Evolutionary conservation across 2,329 filamentous ascomycete genomes (phyloP).

Genomic region (Exophiala mesophila): DNA sequence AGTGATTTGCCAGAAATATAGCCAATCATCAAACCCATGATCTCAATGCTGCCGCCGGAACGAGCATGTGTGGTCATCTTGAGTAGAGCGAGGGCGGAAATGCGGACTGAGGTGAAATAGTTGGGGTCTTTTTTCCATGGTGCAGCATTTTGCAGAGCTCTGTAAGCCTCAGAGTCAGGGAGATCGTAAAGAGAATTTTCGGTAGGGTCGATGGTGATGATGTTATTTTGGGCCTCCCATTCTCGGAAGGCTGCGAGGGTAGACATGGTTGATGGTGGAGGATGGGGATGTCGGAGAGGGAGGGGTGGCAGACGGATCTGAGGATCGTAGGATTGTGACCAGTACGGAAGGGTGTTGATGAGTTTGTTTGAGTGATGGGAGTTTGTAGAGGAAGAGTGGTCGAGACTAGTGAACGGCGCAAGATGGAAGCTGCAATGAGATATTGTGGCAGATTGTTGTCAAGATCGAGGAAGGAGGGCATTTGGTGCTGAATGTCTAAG

Average conservation of each 20-base stretch:
- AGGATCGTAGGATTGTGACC: too few relatives aligned
- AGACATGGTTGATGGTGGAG: slow-evolving; percentile 20
- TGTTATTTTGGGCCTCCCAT: slow-evolving; percentile 75
- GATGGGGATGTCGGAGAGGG: slow-evolving; percentile 1
- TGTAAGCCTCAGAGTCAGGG: slow-evolving; percentile 60
- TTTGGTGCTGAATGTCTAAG: too few relatives aligned
- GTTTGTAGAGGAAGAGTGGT: too few relatives aligned
- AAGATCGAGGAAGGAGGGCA: too few relatives aligned
- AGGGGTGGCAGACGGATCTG: slow-evolving; percentile 3
- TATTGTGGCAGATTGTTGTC: too few relatives aligned
- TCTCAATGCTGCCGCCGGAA: slow-evolving; percentile 84
- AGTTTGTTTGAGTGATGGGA: too few relatives aligned
- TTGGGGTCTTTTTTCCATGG: slow-evolving; percentile 76
- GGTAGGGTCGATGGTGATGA: slow-evolving; percentile 75
- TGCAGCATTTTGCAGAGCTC: slow-evolving; percentile 53
- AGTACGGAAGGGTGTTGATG: too few relatives aligned
- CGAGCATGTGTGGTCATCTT: slow-evolving; percentile 99
- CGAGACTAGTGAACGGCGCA: too few relatives aligned
- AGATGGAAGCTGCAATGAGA: too few relatives aligned
- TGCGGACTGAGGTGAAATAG: slow-evolving; percentile 89
- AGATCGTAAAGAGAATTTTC: slow-evolving; percentile 91
- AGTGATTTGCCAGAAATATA: slow-evolving; percentile 79
- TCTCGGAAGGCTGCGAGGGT: slow-evolving; percentile 31
- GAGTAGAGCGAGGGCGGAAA: slow-evolving; percentile 86
- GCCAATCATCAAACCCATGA: slow-evolving; percentile 98